Evolutionary conservation across 306 rosid species (phyloP), one percentile per base, ranked within the genome.

Genomic region (Phaseolus lunatus): DNA sequence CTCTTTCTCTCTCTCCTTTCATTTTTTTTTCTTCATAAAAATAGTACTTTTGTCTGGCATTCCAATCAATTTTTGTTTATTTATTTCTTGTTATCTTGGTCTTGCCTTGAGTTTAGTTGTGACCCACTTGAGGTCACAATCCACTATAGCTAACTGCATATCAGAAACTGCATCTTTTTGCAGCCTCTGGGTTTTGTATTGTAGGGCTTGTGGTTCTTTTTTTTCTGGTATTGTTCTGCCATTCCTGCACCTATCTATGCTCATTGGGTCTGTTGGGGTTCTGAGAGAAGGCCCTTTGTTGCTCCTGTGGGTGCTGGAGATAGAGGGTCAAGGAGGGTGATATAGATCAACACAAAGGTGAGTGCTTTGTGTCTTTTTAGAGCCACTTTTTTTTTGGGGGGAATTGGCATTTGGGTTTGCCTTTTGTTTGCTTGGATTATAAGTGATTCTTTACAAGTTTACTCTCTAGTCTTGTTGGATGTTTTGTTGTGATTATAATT

Each of bases 341-440:
- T 65, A 43, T 82, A 61, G 90, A 90, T 90, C 90, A 78, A 54
- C 81, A 35, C 85, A 81, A 84, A 94, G 94, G 97, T 94, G 49
- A 86, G 76, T 90, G 82, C 86, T 89, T 93, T 83, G 70, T 35
- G 83, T 80, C 72, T 81, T 82, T n/a, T 31, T 72, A 54, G 72
- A 62, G 73, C 31, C 70, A 31, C 82, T 63, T 65, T 63, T 33
- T 58, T 83, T 76, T 76, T n/a, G 70, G 54, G 73, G 48, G 67
- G 70, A 68, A n/a, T 82, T 87, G 74, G 31, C 81, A 69, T 83
- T 80, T 80, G 57, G 77, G 80, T 82, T 85, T 80, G 6, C 43
- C 80, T 84, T 82, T 91, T 81, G 83, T 86, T 94, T 88, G 54
- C 96, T 89, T 91, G 87, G 85, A 82, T 82, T 67, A 81, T 82